Percentiles rank a stretch among this genome's conserved stretches.
phyloP scores from a whole-genome alignment of 306 rosid species.

The Acmispon strigosus region DNA sequence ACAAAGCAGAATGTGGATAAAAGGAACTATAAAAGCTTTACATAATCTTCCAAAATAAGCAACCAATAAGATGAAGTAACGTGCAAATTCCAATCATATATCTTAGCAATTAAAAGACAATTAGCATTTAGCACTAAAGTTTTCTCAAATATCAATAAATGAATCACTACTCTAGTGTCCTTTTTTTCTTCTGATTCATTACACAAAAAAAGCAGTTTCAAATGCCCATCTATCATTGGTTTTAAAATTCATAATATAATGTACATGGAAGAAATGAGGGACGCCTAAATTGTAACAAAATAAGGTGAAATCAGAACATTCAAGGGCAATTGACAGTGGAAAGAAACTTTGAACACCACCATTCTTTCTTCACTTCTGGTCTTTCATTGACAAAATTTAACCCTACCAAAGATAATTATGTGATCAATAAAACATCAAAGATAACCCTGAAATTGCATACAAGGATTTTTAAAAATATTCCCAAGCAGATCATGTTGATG shows the following conservation, averaged over 20 bases:
- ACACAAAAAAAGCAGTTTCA: not conserved
- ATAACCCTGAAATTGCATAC: not conserved
- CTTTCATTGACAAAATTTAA: not conserved
- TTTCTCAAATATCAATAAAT: not conserved
- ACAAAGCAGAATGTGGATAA: slow-evolving; percentile 13
- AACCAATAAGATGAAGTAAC: not conserved
- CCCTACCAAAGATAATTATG: not conserved
- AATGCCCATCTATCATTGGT: not conserved
- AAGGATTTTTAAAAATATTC: no score
- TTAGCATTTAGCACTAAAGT: not conserved
- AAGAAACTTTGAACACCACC: slow-evolving; percentile 7
- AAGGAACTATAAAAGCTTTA: not conserved
- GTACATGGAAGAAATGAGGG: not conserved
- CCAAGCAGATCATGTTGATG: no score
- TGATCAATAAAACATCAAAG: not conserved
- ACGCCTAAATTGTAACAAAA: not conserved
- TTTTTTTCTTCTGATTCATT: not conserved
- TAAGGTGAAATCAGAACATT: not conserved
- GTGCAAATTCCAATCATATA: not conserved
- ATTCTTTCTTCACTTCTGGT: not conserved
- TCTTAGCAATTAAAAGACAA: not conserved
- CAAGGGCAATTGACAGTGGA: not conserved
- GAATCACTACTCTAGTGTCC: not conserved
- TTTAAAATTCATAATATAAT: not conserved
- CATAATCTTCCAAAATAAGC: slow-evolving; percentile 4